Evolutionary conservation across 345 rosid genomes (phyloP), one percentile per base, ranked within the genome.

Genomic region (Rhizophora mangle): DNA sequence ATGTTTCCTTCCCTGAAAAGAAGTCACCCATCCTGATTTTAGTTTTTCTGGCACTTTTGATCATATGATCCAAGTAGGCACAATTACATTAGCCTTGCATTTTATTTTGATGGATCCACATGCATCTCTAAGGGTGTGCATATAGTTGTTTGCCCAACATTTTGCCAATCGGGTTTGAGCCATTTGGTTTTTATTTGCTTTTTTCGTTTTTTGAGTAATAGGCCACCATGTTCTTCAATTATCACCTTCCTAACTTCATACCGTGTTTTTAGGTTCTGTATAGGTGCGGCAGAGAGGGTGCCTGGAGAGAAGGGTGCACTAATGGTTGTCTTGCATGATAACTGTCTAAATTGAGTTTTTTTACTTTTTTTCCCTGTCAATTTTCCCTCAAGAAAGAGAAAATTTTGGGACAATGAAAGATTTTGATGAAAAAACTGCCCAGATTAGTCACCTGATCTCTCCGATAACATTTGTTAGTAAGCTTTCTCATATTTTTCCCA

Each of bases 351-450:
- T 69, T 62, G 67, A 60, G 64, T 72, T 74, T 37, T 37, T 36
- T 36, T 37, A 7, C 8, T 37, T 57, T 67, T 30, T 2, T 30
- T 30, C 2, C 31, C 70, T 69, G 98, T 77, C 80, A 70, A 85
- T 74, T 64, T 87, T 80, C 78, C 65, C 2, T 77, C 96, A 91
- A 84, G 98, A 94, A 77, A 84, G 96, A 80, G 97, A 92, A 75
- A 91, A 87, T 68, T 61, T 87, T 67, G 86, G 77, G 78, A 73
- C 85, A 68, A 84, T 89, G 96, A 89, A 81, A 77, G 96, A 88
- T 74, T 86, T 76, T 77, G 92, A 89, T 76, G 98, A 94, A 79
- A 88, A 87, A 82, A 88, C 96, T 72, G 90, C 91, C 79, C 91
- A 93, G 98, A 87, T 95, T 1, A 91, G 96, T 60, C 87, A 85